Evolutionary conservation across 2,329 filamentous ascomycete genomes (phyloP), one percentile per base, ranked within the genome.

Genomic region (Colletotrichum horii): DNA sequence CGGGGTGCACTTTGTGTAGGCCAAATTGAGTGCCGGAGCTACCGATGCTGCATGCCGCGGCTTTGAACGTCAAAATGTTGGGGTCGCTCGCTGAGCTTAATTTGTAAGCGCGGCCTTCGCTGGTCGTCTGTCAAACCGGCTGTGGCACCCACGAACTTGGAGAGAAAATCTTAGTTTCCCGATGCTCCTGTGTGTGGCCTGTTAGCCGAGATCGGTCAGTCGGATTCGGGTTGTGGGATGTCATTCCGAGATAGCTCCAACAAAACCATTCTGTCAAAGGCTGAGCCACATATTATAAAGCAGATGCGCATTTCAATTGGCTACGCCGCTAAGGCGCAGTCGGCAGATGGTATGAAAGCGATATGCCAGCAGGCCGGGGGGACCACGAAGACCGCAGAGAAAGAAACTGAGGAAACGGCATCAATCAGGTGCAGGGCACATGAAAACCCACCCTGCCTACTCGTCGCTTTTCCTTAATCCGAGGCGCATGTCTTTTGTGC

Each of bases 11-110:
- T 52, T 22, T n/a, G n/a, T 52, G 30, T 32, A 32, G 11, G 15
- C 26, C 16, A 67, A 67, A 56, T 15, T 62, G 24, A 22, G 12
- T 66, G 66, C 58, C 71, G 71, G 71, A 74, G 67, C 71, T 48
- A 65, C 71, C 71, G 71, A 74, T 60, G 60, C 58, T 22, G 19
- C 19, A 32, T 61, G 30, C 34, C 24, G 24, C 68, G 48, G 67
- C 55, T 36, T 58, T 32, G 43, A 32, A 32, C n/a, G 32, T 71
- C 60, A 62, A 62, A 36, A 19, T 32, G 22, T 55, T 66, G 32
- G 24, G 69, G n/a, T 19, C 16, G 61, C n/a, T 16, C n/a, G 34
- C 7, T 34, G 52, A 70, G 71, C 48, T 43, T 64, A 52, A 64
- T 58, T 74, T 38, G 32, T 56, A 64, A 74, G 65, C 38, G 24